Base-by-base conservation (phyloP, 2,329 filamentous ascomycete genomes). In the Allantophomopsis lycopodina region DNA sequence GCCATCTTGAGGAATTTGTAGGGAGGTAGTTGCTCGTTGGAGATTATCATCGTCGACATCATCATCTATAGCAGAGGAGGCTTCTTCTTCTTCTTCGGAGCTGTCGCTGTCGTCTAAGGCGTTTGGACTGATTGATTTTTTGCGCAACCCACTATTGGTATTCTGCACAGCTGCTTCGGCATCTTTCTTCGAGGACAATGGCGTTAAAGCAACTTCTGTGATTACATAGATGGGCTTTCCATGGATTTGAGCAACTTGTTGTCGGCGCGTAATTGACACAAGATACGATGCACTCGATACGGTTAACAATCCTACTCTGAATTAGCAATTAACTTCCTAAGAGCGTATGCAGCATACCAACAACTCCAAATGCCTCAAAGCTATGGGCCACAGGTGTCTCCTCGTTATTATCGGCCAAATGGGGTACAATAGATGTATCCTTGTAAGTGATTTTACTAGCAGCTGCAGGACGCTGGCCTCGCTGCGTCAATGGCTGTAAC, bases 171-270 rank as follows among this genome's bases (percentile, higher is more conserved):
- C 81, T 20, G 72, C 70, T 44, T 75, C 69, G 4, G 89, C 88
- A 34, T 93, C 85, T 32, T 60, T 57, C 51, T 80, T 79, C 5
- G 83, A 89, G 2, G 79, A 74, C 39, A 91, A 77, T 1, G 91
- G 91, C 5, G 94, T 94, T n/a, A 96, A 65, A 6, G 86, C 81
- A 23, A 96, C 83, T 50, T 93, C 85, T 34, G 83, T 91, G 43
- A 95, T 76, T 32, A 86, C 79, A 58, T 93, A 98, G 40, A 96
- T 67, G 0, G 88, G 80, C 40, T 74, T 79, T 5, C 85, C 86
- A 47, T 79, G 77, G 37, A 96, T 77, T 47, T 88, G 80, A 3
- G 91, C 91, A 37, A 96, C 87, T 57, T 94, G 84, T 52, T 93
- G 75, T 36, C 89, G 83, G 42, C 78, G 75, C 16, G 81, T 87